These are phyloP conservation scores for Hypoxylon sp. DNA, from an alignment of 2,329 filamentous ascomycete species.

Conservation along the genomic window DNA sequence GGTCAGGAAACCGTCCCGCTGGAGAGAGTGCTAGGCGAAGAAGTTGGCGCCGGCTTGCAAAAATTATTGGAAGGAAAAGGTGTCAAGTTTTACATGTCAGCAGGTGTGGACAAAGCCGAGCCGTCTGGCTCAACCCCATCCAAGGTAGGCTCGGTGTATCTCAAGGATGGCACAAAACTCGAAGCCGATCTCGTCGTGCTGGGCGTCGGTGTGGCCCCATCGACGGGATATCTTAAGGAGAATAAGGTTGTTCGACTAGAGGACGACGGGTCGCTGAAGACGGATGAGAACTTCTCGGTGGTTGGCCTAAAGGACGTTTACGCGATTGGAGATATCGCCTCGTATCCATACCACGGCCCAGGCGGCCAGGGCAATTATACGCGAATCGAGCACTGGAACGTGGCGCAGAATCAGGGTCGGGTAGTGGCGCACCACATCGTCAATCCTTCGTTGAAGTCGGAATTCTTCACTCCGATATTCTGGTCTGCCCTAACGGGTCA, in stretches of 20 bases:
- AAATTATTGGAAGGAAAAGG: constrained; percentile 85
- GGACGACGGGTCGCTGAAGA: constrained; percentile 86
- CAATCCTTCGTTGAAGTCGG: constrained; percentile 71
- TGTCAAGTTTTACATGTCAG: constrained; percentile 88
- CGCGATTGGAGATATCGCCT: constrained; percentile 95
- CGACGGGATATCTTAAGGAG: constrained; percentile 84
- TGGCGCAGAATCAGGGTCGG: constrained; percentile 93
- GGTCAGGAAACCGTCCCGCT: constrained; percentile 91
- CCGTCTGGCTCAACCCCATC: constrained; percentile 76
- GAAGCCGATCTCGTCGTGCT: constrained; percentile 92
- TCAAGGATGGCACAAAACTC: constrained; percentile 88
- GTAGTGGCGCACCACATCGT: constrained; percentile 83
- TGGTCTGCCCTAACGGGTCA: constrained; percentile 95
- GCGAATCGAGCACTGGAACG: constrained; percentile 98
- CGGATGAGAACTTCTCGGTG: constrained; percentile 84
- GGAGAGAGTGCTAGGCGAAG: constrained; percentile 85
- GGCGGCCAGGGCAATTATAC: constrained; percentile 80
- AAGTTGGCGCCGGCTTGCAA: constrained; percentile 86
- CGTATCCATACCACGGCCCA: constrained; percentile 93
- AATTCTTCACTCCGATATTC: constrained; percentile 92
- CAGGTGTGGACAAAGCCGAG: constrained; percentile 85
- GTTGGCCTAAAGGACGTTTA: constrained; percentile 85
- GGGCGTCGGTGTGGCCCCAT: constrained; percentile 88
- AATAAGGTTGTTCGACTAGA: constrained; percentile 80
- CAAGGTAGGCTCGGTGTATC: constrained; percentile 82